Conservation (phyloP, 805 yeast genomes). For the Candida sphagnicola region DNA sequence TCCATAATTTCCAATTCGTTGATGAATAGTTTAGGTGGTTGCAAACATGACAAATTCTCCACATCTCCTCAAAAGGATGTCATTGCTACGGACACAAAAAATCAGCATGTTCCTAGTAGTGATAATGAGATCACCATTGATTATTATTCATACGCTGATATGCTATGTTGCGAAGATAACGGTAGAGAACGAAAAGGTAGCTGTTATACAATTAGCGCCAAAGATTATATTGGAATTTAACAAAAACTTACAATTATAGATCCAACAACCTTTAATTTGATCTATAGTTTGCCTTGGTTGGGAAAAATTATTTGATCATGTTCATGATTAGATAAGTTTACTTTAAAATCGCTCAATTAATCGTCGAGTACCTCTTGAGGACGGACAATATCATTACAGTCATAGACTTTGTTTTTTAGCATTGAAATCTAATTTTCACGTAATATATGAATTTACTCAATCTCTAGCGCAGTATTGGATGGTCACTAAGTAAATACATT, state of each 20-base stretch:
- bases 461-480: too few relatives aligned
- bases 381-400: not conserved
- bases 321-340: too few relatives aligned
- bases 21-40: conserved; percentile 14
- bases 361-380: not conserved
- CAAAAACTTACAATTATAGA: too few relatives aligned
- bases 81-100: not conserved
- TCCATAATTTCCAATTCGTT: conserved; percentile 19
- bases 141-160: conserved; percentile 30
- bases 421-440: not conserved
- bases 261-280: too few relatives aligned
- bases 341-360: not conserved
- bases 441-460: not conserved
- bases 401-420: not conserved
- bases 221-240: conserved; percentile 20
- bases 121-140: conserved; percentile 16
- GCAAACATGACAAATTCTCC: conserved; percentile 1
- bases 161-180: conserved; percentile 18
- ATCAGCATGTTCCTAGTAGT: conserved; percentile 5
- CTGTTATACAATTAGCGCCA: conserved; percentile 16
- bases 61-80: not conserved
- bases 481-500: too few relatives aligned
- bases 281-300: too few relatives aligned
- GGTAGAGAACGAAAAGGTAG: conserved; percentile 10
- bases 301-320: too few relatives aligned